Percentiles rank a stretch among this genome's conserved stretches.
phyloP scores from a whole-genome alignment of 352 stramenopile genomes.

The Phytophthora boehmeriae region DNA sequence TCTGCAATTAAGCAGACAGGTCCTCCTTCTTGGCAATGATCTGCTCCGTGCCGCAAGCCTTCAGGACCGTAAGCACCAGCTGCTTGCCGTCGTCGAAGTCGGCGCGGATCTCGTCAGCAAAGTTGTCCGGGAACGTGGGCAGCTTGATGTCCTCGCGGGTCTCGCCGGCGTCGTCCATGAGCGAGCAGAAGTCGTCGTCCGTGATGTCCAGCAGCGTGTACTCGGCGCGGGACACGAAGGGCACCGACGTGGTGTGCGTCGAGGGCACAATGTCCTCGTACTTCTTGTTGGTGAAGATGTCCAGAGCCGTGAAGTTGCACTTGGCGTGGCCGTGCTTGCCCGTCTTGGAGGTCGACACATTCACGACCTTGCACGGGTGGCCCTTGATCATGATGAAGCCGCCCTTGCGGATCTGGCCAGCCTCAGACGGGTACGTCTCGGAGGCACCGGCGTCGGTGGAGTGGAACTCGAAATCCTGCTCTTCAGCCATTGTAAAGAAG shows the following conservation, averaged over 20 bases:
- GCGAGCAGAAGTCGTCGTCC: conserved; percentile 97
- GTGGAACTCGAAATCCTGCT: conserved; percentile 91
- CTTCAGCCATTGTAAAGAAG: conserved; percentile 55
- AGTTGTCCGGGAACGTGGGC: conserved; percentile 93
- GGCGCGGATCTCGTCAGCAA: conserved; percentile 96
- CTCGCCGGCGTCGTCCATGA: conserved; percentile 98
- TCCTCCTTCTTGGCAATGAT: conserved; percentile 98
- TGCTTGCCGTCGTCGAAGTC: conserved; percentile 97
- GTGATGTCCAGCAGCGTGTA: conserved; percentile 99
- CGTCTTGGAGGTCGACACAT: conserved; percentile 99
- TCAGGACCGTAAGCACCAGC: conserved; percentile 96
- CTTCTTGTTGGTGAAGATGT: conserved; percentile 99
- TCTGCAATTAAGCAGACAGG: conserved; percentile 49
- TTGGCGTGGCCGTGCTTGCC: conserved; percentile 99
- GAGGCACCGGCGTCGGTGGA: conserved; percentile 97
- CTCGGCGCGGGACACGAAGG: conserved; percentile 96
- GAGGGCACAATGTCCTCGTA: conserved; percentile 99
- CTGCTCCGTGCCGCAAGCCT: conserved; percentile 98
- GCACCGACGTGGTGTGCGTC: conserved; percentile 98
- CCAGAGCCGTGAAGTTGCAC: conserved; percentile 98
- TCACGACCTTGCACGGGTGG: conserved; percentile 98
- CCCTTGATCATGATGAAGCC: conserved; percentile 99
- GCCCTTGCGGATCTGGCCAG: conserved; percentile 99
- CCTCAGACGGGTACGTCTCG: conserved; percentile 97
- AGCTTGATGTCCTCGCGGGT: conserved; percentile 99